Conservation (phyloP, 345 rosid species). For the Orychophragmus violaceus region DNA sequence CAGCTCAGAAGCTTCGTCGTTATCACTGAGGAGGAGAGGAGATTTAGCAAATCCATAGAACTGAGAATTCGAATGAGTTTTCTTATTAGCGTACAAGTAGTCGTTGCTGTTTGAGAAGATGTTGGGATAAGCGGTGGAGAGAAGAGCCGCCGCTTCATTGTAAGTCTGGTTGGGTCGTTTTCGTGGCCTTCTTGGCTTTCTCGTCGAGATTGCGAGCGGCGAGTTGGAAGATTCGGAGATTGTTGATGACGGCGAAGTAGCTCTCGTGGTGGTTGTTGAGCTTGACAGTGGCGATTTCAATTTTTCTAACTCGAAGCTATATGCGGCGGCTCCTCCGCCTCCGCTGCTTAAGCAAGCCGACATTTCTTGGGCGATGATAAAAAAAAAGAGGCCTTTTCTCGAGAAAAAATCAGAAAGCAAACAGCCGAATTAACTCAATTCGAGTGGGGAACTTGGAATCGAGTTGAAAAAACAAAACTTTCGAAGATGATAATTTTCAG, state of each 20-base stretch:
- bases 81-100: slow-evolving; percentile 22
- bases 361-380: slow-evolving; percentile 35
- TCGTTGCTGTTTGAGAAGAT: slow-evolving; percentile 36
- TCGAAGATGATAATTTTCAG: not conserved
- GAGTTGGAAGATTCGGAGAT: slow-evolving; percentile 67
- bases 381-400: not conserved
- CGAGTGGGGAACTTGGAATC: no score
- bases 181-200: slow-evolving; percentile 71
- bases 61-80: slow-evolving; percentile 24
- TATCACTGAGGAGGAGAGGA: slow-evolving; percentile 29
- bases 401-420: not conserved
- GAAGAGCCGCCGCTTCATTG: slow-evolving; percentile 93
- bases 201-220: slow-evolving; percentile 67
- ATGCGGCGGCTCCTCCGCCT: slow-evolving; percentile 51
- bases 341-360: slow-evolving; percentile 74
- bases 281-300: slow-evolving; percentile 52
- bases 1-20: slow-evolving; percentile 50
- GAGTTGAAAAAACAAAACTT: not conserved
- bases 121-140: slow-evolving; percentile 79
- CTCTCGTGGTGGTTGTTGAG: slow-evolving; percentile 43
- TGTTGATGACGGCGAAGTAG: slow-evolving; percentile 72
- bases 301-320: slow-evolving; percentile 66
- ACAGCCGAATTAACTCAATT: no score
- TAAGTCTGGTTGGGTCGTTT: slow-evolving; percentile 92
- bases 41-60: slow-evolving; percentile 35